phyloP scores from a whole-genome alignment of 2,329 filamentous ascomycete genomes.

The Alternaria longipes region DNA sequence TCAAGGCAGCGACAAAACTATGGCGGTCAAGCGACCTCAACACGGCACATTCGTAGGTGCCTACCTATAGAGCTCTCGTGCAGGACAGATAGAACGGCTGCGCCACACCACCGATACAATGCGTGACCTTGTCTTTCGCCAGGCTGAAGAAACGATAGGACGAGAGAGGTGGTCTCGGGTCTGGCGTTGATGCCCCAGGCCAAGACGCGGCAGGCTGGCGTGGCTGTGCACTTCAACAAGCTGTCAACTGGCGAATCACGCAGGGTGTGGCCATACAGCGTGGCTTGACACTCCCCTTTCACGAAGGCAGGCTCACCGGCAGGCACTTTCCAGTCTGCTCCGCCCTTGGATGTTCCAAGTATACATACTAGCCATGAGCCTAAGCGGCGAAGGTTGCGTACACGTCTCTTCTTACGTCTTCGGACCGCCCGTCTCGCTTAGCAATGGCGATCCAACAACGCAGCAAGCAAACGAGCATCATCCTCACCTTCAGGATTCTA shows the following conservation, averaged over 20 bases:
- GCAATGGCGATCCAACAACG: slow-evolving; percentile 44
- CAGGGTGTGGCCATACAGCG: slow-evolving; percentile 23
- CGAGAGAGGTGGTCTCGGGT: slow-evolving; percentile 20
- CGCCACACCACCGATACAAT: slow-evolving; percentile 32
- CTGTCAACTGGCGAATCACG: slow-evolving; percentile 26
- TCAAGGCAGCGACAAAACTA: slow-evolving; percentile 43
- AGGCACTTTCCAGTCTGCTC: slow-evolving; percentile 42
- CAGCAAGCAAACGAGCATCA: slow-evolving; percentile 42
- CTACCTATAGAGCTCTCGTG: slow-evolving; percentile 26
- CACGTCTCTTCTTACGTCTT: slow-evolving; percentile 38
- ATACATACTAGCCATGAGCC: slow-evolving; percentile 28
- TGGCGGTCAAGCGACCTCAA: slow-evolving; percentile 23
- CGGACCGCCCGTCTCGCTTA: slow-evolving; percentile 27
- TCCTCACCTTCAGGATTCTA: slow-evolving; percentile 51
- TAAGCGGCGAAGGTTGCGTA: slow-evolving; percentile 20
- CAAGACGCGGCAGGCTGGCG: slow-evolving; percentile 4
- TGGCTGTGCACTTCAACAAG: slow-evolving; percentile 24
- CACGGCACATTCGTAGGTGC: slow-evolving; percentile 17
- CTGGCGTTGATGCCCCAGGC: slow-evolving; percentile 20
- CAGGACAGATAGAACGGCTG: slow-evolving; percentile 24
- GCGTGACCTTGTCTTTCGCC: slow-evolving; percentile 25
- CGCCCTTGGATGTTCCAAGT: slow-evolving; percentile 29
- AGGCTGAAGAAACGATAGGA: slow-evolving; percentile 31
- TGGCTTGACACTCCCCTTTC: slow-evolving; percentile 28
- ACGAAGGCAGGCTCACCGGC: slow-evolving; percentile 27